Conservation (phyloP, 345 rosid genomes). For the Corchorus olitorius region DNA sequence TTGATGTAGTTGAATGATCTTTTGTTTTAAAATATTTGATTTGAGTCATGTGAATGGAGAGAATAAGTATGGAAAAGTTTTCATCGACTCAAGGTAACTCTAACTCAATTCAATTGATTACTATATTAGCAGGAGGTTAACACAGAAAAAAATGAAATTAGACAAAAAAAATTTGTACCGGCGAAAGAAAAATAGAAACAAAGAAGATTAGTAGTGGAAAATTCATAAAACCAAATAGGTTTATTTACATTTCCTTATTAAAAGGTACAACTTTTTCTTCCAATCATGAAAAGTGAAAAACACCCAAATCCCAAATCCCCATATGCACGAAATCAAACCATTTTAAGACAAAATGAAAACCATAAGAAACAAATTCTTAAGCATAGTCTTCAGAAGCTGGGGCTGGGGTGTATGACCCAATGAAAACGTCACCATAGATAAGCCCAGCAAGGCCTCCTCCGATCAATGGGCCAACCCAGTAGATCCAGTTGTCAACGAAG, state of each 20-base stretch:
- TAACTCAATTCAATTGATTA: too few species aligned
- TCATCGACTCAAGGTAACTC: too few species aligned
- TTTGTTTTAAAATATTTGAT: too few species aligned
- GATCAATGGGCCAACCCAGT: conserved; percentile 78
- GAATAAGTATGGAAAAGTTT: too few species aligned
- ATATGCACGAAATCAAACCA: conserved; percentile 12
- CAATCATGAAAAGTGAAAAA: background rate
- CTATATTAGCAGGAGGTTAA: too few species aligned
- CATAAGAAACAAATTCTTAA: conserved; percentile 5
- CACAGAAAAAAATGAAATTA: background rate
- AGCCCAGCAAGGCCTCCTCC: conserved; percentile 90
- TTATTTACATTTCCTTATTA: conserved; percentile 31
- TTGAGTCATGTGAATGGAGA: too few species aligned
- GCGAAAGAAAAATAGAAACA: background rate
- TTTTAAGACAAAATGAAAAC: background rate
- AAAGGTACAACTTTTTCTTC: background rate
- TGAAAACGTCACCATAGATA: conserved; percentile 71
- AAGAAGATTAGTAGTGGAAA: background rate
- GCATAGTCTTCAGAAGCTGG: conserved; percentile 42
- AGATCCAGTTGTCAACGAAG: conserved; percentile 70
- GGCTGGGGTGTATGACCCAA: conserved; percentile 54
- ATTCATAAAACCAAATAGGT: conserved; percentile 6
- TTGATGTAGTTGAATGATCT: too few species aligned
- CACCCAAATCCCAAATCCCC: conserved; percentile 11
- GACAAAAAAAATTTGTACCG: background rate